Percentiles rank a stretch among this genome's conserved stretches.
These are phyloP conservation scores for Colletotrichum sp. DNA, from an alignment of 2,329 filamentous ascomycete species.

Conservation along the genomic window DNA sequence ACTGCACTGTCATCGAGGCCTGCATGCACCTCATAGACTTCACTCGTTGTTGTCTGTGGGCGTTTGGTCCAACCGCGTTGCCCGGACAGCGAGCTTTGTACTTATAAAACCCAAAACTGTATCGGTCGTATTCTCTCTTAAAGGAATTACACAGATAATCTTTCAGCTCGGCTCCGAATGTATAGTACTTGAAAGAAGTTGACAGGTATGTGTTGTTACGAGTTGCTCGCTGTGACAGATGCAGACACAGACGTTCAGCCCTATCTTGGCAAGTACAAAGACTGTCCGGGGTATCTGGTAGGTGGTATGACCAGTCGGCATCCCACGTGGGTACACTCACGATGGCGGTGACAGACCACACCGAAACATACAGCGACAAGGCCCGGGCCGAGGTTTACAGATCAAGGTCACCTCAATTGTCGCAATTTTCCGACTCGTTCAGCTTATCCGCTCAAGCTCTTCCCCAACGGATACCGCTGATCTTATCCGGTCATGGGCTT, in stretches of 20 bases:
- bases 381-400: background rate
- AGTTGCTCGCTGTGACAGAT: background rate
- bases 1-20: background rate
- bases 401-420: background rate
- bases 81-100: background rate
- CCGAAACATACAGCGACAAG: background rate
- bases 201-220: background rate
- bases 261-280: background rate
- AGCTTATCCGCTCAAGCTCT: background rate
- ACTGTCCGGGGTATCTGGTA: background rate
- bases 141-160: too few species aligned
- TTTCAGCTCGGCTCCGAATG: too few species aligned
- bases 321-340: background rate
- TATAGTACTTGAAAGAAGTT: background rate
- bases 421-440: background rate
- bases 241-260: background rate
- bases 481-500: background rate
- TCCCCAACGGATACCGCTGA: background rate
- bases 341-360: background rate
- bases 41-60: background rate
- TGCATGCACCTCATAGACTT: background rate
- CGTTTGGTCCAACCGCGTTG: background rate
- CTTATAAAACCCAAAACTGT: background rate
- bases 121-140: too few species aligned
- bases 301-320: background rate